These are phyloP conservation scores for Vaucheria bursata DNA, from an alignment of 352 stramenopile species.

Conservation along the genomic window DNA sequence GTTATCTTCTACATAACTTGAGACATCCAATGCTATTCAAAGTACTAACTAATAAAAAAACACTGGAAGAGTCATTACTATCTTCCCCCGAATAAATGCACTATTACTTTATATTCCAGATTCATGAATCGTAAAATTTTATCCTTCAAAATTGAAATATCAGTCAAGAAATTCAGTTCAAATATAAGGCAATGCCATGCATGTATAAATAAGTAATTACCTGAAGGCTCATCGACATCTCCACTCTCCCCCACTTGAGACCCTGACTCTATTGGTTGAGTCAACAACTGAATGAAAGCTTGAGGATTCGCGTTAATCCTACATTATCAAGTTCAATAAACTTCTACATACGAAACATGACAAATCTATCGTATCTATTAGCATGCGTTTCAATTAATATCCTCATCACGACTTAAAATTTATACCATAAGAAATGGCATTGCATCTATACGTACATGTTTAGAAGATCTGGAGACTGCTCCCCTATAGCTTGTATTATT, in stretches of 20 bases:
- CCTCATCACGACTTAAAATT: neutral
- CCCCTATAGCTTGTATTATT: neutral
- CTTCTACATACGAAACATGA: neutral
- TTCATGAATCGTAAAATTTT: neutral
- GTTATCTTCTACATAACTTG: no score
- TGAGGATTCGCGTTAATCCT: constrained; percentile 3
- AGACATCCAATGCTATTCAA: no score
- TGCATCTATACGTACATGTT: constrained; percentile 1
- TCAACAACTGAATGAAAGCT: neutral
- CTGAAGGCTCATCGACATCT: neutral
- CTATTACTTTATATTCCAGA: neutral
- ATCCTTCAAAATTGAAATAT: neutral
- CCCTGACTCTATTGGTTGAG: neutral
- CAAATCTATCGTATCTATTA: neutral
- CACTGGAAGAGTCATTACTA: no score
- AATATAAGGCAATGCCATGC: neutral
- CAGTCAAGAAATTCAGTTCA: neutral
- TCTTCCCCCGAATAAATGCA: no score
- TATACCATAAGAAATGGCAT: neutral
- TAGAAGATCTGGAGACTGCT: neutral
- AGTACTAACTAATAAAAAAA: no score
- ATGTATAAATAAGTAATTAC: neutral
- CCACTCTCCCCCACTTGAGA: neutral
- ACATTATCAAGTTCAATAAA: neutral
- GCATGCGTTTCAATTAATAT: neutral